Percentiles rank a stretch among this genome's conserved stretches.
Evolutionary conservation across 2,329 filamentous ascomycete genomes (phyloP).

Genomic region (Fusarium protoensiforme): DNA sequence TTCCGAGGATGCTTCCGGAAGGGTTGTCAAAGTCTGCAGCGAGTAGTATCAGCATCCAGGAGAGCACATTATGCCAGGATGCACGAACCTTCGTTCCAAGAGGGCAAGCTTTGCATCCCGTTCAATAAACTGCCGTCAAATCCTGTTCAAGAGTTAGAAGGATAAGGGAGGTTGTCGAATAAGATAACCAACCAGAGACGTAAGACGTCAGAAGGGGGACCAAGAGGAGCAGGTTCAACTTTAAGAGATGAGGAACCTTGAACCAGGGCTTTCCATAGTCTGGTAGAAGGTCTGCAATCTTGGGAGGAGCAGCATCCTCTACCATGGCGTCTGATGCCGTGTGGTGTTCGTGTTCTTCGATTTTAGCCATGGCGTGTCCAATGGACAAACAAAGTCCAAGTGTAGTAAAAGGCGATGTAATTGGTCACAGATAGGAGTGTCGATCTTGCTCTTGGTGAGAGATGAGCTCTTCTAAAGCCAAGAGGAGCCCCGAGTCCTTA

Average conservation of each 20-base stretch:
- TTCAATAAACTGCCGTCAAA: slow-evolving; percentile 51
- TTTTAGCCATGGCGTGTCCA: neutral
- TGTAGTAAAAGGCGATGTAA: neutral
- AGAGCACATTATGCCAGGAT: neutral
- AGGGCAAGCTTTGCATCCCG: slow-evolving; percentile 49
- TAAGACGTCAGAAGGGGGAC: slow-evolving; percentile 46
- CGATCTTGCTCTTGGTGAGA: neutral
- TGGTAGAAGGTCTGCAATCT: neutral
- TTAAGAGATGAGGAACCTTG: neutral
- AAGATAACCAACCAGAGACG: slow-evolving; percentile 44
- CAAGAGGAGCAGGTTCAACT: slow-evolving; percentile 46
- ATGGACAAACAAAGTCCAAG: neutral
- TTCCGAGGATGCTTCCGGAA: slow-evolving; percentile 40
- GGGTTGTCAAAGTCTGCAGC: slow-evolving; percentile 46
- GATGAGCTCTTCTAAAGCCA: neutral
- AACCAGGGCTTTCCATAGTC: slow-evolving; percentile 4
- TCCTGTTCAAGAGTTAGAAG: neutral
- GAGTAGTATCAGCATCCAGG: too few relatives aligned
- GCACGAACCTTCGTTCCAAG: slow-evolving; percentile 52
- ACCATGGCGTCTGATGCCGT: neutral
- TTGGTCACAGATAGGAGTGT: neutral
- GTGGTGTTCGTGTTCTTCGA: neutral
- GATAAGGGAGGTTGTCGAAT: fast-evolving
- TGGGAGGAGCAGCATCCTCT: neutral
- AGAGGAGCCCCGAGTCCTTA: neutral